A percentile compares a stretch with the other conserved stretches of the same genome.
Conservation (phyloP, 2,329 filamentous ascomycete species). For the Microcyclosporella mali region DNA sequence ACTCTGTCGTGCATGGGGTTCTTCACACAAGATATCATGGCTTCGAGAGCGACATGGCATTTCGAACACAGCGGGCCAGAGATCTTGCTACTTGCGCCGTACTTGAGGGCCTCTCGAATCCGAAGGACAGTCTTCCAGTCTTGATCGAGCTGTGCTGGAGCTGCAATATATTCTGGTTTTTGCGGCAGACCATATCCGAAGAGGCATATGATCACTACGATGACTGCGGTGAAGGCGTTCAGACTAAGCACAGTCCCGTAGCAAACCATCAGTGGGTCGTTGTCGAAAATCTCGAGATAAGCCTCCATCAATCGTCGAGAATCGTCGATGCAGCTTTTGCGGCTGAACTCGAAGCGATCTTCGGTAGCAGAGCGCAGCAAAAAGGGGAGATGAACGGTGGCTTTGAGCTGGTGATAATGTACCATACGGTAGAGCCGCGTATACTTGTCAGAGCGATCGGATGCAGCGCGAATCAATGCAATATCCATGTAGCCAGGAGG, state of each 20-base stretch:
- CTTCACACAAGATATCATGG: slow-evolving; percentile 3
- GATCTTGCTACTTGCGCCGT: slow-evolving; percentile 1
- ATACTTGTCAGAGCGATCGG: slow-evolving; percentile 6
- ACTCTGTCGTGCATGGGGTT: background rate
- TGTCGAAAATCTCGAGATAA: slow-evolving; percentile 36
- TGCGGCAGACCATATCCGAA: slow-evolving; percentile 39
- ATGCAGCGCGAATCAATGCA: slow-evolving; percentile 2
- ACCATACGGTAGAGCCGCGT: slow-evolving; percentile 10
- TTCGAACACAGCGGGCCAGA: slow-evolving; percentile 6
- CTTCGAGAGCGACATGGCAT: slow-evolving; percentile 4
- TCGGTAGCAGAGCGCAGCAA: slow-evolving; percentile 37
- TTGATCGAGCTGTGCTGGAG: background rate
- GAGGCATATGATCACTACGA: slow-evolving; percentile 40
- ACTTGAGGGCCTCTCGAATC: slow-evolving; percentile 3
- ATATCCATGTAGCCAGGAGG: slow-evolving; percentile 8
- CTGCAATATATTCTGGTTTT: slow-evolving; percentile 24
- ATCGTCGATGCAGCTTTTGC: slow-evolving; percentile 36
- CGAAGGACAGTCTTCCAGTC: slow-evolving; percentile 5
- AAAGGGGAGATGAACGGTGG: slow-evolving; percentile 43
- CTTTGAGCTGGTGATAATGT: slow-evolving; percentile 39
- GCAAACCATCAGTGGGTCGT: slow-evolving; percentile 2
- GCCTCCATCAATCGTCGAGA: slow-evolving; percentile 38
- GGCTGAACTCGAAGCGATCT: slow-evolving; percentile 35
- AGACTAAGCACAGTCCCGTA: slow-evolving; percentile 45
- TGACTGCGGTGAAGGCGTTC: slow-evolving; percentile 41